Conservation (phyloP, 257 asterid species). For the Paulownia fortunei region DNA sequence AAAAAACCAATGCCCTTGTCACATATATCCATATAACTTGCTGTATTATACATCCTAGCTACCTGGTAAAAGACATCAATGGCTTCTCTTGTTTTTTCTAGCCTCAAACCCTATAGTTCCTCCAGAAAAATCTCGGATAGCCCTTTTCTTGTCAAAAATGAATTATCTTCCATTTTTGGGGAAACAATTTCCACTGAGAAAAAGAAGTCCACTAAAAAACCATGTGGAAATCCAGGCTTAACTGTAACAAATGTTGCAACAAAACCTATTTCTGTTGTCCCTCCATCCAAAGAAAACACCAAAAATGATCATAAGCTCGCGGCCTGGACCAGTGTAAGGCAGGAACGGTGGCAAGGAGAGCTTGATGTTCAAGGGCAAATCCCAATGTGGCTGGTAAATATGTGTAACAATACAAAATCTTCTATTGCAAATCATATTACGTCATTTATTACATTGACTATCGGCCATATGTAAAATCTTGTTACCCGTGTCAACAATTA, state of each 20-base stretch:
- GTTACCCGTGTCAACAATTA: too few species aligned
- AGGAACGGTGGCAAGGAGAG: conserved; percentile 92
- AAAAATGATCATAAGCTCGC: conserved; percentile 48
- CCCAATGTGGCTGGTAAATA: conserved; percentile 84
- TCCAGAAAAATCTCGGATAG: conserved; percentile 1
- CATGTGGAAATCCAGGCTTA: conserved; percentile 5
- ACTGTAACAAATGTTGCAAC: conserved; percentile 53
- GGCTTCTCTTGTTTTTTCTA: conserved; percentile 62
- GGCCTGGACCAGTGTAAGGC: conserved; percentile 87
- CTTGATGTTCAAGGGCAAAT: conserved; percentile 84
- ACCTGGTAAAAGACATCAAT: too few species aligned
- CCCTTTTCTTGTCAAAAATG: conserved; percentile 33
- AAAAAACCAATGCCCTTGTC: too few species aligned
- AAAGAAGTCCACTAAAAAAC: background rate
- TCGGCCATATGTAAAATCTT: too few species aligned
- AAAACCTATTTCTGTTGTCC: conserved; percentile 40
- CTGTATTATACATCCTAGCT: too few species aligned
- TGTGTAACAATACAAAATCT: too few species aligned
- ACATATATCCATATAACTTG: too few species aligned
- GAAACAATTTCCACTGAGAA: conserved; percentile 4
- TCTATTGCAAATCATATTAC: too few species aligned
- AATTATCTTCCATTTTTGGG: conserved; percentile 27
- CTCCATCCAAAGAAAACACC: conserved; percentile 35
- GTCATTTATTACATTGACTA: too few species aligned
- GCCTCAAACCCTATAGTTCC: conserved; percentile 30